These are phyloP conservation scores for Neurospora cerealis DNA, from an alignment of 495 filamentous ascomycete species.

Conservation along the genomic window DNA sequence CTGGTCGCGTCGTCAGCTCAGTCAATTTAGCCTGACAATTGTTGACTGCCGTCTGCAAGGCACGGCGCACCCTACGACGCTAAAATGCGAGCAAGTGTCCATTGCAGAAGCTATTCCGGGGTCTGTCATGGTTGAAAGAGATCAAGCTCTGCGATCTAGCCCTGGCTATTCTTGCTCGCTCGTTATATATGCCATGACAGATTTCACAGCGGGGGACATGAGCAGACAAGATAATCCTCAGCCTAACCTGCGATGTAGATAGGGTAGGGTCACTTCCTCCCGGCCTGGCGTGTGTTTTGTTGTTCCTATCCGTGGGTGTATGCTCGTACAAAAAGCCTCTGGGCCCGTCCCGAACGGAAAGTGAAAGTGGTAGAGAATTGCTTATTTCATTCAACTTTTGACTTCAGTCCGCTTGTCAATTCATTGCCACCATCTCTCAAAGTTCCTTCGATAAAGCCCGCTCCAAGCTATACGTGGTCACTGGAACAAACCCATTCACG, in stretches of 20 bases:
- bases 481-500: background rate
- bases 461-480: background rate
- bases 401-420: background rate
- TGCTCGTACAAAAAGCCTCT: background rate
- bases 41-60: slow-evolving; percentile 17
- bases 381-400: background rate
- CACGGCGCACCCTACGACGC: slow-evolving; percentile 9
- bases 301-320: background rate
- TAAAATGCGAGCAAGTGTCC: background rate
- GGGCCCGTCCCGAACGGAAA: background rate
- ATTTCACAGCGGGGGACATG: background rate
- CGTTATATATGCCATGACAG: background rate
- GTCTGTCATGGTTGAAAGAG: background rate
- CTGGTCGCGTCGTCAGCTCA: background rate
- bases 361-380: background rate
- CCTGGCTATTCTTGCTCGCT: background rate
- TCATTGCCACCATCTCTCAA: background rate
- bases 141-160: background rate
- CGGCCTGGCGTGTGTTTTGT: background rate
- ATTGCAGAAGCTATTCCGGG: background rate
- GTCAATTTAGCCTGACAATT: slow-evolving; percentile 20
- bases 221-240: background rate
- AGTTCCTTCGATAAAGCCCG: background rate
- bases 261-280: background rate
- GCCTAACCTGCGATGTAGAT: background rate